Conservation (phyloP, 257 asterid species). For the Solanum medicagineum region DNA sequence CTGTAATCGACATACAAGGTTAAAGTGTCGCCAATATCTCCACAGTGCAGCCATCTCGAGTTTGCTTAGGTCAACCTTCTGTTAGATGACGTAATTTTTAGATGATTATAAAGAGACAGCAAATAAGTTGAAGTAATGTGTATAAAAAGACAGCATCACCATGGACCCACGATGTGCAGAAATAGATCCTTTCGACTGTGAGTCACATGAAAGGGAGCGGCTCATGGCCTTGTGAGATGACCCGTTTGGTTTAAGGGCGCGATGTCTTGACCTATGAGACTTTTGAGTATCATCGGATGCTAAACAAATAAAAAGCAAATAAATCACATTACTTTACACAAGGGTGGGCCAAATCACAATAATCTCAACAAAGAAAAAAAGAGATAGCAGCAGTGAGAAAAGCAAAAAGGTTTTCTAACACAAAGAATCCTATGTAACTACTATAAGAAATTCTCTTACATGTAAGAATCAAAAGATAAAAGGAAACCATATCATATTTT, state of each 20-base stretch:
- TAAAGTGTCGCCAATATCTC: slow-evolving; percentile 83
- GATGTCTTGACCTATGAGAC: slow-evolving; percentile 64
- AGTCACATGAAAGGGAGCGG: slow-evolving; percentile 53
- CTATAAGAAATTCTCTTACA: neutral
- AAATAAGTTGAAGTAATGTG: neutral
- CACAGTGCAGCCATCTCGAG: slow-evolving; percentile 80
- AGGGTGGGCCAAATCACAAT: slow-evolving; percentile 37
- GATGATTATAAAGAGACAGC: neutral
- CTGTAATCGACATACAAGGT: slow-evolving; percentile 50
- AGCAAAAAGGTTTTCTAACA: neutral
- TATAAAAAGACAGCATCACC: neutral
- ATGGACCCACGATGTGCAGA: slow-evolving; percentile 36
- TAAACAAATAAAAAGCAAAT: slow-evolving; percentile 10
- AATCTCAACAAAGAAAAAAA: slow-evolving; percentile 16
- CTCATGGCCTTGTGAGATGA: slow-evolving; percentile 45
- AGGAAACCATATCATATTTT: neutral
- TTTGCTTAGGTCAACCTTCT: slow-evolving; percentile 84
- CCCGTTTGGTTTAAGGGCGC: slow-evolving; percentile 42
- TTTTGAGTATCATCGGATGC: slow-evolving; percentile 75
- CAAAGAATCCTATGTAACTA: slow-evolving; percentile 53
- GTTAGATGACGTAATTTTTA: neutral
- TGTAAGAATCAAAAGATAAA: neutral
- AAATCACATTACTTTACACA: slow-evolving; percentile 11
- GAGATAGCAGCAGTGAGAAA: slow-evolving; percentile 1
- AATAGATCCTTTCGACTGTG: slow-evolving; percentile 55